Evolutionary conservation across 2,329 filamentous ascomycete genomes (phyloP), one percentile per base, ranked within the genome.

Genomic region (Cladosporium halotolerans): DNA sequence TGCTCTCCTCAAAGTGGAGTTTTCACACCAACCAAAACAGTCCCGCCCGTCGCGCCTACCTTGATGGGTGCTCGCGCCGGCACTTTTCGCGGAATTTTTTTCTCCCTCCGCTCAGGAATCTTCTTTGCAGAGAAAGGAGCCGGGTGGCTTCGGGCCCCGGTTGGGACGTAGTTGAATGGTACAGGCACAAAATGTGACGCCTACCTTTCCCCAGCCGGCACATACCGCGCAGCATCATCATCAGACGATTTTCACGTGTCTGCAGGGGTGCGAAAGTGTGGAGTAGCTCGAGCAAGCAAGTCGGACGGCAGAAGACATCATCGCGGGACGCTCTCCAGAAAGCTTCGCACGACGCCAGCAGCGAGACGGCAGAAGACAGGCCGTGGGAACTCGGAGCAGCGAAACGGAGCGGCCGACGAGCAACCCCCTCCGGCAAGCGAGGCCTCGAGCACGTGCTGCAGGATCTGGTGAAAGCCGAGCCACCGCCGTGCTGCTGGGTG

Each of bases 51-150:
- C 13, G 16, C 48, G 31, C 40, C 40, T 18, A 51, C 41, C 48
- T 32, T 51, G 41, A 38, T 47, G 18, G 32, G 18, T 36, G 34
- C n/a, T n/a, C 34, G 10, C 34, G 5, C 38, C 39, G 39, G 36
- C 39, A 34, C 28, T 14, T 19, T 23, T 16, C 14, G 36, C 38
- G 41, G 38, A 38, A 42, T 49, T 36, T 36, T 36, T 36, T 9
- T n/a, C 34, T 6, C 34, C 34, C n/a, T 36, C 34, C 34, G 14
- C 23, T 18, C 40, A 10, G 14, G 34, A 31, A 16, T 31, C 28
- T 51, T 51, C 48, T 51, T 51, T 51, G 48, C 48, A 51, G 48
- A 51, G 48, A 51, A 44, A 44, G 28, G 33, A 8, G 33, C 40
- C 18, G 32, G n/a, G 48, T 51, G 48, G 48, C 48, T 43, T 44